Conservation (phyloP, 2,329 filamentous ascomycete genomes). For the Huntiella moniliformis region DNA sequence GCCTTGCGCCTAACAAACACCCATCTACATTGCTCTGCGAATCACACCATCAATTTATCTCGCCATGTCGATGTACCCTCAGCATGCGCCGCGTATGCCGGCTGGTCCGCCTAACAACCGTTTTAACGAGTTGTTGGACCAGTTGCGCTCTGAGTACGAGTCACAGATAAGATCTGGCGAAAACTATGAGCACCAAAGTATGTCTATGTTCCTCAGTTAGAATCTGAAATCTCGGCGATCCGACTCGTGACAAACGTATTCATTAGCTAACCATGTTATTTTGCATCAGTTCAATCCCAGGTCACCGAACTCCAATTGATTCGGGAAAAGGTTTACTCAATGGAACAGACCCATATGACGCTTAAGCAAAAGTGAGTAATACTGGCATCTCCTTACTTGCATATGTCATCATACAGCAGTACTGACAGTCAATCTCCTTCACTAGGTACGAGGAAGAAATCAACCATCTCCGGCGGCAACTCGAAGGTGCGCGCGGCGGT, state of each 20-base stretch:
- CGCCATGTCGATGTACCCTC: constrained; percentile 13
- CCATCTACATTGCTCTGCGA: background rate
- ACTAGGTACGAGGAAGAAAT: constrained; percentile 86
- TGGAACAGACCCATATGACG: constrained; percentile 75
- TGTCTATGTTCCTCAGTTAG: constrained; percentile 23
- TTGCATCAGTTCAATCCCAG: constrained; percentile 57
- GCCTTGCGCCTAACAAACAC: background rate
- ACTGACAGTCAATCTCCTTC: background rate
- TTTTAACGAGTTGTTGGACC: constrained; percentile 79
- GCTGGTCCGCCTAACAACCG: constrained; percentile 24
- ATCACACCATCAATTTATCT: background rate
- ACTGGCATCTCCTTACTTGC: background rate
- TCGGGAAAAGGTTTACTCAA: constrained; percentile 75
- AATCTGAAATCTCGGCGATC: background rate
- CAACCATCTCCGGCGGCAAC: constrained; percentile 64
- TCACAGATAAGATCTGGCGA: constrained; percentile 61
- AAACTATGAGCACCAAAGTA: constrained; percentile 87
- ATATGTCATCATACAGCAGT: background rate
- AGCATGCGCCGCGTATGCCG: constrained; percentile 13
- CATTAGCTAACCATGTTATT: background rate
- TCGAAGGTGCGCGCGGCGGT: constrained; percentile 52
- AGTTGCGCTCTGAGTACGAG: constrained; percentile 81
- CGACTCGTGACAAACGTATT: background rate
- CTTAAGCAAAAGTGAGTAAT: constrained; percentile 65
- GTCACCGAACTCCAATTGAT: constrained; percentile 92